A percentile compares a stretch with the other conserved stretches of the same genome.
Conservation (phyloP, 2,329 filamentous ascomycete genomes). For the Talaromyces sp. region DNA sequence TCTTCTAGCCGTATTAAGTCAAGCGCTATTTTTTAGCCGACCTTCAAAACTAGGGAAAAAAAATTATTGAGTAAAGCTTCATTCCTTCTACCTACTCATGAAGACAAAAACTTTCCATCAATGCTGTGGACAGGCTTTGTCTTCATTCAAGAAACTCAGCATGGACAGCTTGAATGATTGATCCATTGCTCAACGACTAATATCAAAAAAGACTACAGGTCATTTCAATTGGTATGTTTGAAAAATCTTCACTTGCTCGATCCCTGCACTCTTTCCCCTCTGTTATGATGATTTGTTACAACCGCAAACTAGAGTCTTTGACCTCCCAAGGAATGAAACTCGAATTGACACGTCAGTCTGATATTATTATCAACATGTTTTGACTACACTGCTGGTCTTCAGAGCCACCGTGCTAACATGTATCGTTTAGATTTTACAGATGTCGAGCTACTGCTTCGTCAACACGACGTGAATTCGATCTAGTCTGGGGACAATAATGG, state of each 20-base stretch:
- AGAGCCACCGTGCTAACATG: constrained; percentile 3
- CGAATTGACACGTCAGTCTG: constrained; percentile 89
- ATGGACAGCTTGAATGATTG: not conserved
- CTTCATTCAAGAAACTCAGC: not conserved
- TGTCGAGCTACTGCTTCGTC: not conserved
- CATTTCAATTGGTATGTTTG: constrained; percentile 16
- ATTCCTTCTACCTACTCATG: not conserved
- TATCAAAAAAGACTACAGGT: not conserved
- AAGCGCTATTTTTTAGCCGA: constrained; percentile 15
- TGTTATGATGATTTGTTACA: constrained; percentile 71
- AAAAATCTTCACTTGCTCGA: constrained; percentile 17
- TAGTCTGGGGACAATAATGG: constrained; percentile 11
- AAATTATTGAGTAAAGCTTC: constrained; percentile 1
- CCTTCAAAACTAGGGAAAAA: constrained; percentile 12
- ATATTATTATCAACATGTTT: constrained; percentile 42
- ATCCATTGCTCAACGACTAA: not conserved
- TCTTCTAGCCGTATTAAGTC: not conserved
- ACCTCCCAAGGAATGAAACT: constrained; percentile 75
- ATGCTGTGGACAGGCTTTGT: not conserved
- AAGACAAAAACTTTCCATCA: not conserved
- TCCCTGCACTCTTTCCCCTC: constrained; percentile 26
- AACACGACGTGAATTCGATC: not conserved
- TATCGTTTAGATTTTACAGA: not conserved
- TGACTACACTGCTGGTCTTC: not conserved
- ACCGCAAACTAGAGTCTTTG: constrained; percentile 99